A percentile compares a stretch with the other conserved stretches of the same genome.
phyloP scores from a whole-genome alignment of 176 grass and related monocot genomes.

The Lolium perenne region DNA sequence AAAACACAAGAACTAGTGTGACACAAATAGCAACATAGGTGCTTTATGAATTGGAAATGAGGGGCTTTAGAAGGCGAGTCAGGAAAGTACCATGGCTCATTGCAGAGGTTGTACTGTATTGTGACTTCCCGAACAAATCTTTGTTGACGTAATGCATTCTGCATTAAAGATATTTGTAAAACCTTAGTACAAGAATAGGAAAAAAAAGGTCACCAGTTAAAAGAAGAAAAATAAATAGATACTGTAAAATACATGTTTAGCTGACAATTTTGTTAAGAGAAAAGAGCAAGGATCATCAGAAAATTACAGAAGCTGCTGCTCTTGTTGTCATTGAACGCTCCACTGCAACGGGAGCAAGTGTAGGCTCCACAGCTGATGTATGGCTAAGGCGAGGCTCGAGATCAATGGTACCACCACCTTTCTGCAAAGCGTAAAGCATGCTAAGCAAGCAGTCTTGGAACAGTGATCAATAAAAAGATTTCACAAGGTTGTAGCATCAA shows the following conservation, averaged over 20 bases:
- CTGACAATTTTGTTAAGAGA: background rate
- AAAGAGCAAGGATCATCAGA: constrained; percentile 28
- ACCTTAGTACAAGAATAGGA: background rate
- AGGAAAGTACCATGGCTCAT: constrained; percentile 83
- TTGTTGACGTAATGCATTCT: constrained; percentile 95
- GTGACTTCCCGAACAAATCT: constrained; percentile 95
- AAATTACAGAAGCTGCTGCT: constrained; percentile 90
- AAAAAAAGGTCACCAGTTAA: background rate
- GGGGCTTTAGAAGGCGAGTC: constrained; percentile 3
- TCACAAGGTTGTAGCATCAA: constrained; percentile 24
- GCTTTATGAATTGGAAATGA: constrained; percentile 3
- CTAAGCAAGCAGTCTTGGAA: constrained; percentile 41
- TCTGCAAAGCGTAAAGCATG: constrained; percentile 60
- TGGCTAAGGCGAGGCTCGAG: constrained; percentile 83
- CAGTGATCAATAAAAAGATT: constrained; percentile 23
- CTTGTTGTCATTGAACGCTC: constrained; percentile 99
- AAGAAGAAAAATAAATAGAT: constrained; percentile 26
- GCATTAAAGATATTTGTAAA: constrained; percentile 42
- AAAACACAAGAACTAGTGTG: constrained; percentile 13
- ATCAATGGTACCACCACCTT: constrained; percentile 85
- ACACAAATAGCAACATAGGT: background rate
- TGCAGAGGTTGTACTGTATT: constrained; percentile 97
- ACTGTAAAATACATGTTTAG: background rate
- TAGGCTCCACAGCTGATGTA: constrained; percentile 93
- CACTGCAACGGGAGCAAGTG: constrained; percentile 86